Base-by-base conservation (phyloP, 768 basidiomycete species). In the Lactarius quietus region DNA sequence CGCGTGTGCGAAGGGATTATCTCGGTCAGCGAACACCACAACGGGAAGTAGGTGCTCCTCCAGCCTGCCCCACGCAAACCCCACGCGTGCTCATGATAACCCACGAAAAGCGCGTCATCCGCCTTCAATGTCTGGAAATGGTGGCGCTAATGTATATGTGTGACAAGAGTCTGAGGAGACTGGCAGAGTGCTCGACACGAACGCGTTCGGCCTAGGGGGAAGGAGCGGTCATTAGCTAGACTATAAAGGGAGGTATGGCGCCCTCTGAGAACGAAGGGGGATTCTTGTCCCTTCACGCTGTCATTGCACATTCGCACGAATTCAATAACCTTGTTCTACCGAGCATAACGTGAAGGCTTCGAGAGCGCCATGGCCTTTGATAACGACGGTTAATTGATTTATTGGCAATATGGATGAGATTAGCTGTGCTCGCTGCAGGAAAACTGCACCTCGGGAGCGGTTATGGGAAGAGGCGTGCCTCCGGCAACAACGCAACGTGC, bases 71-170 rank as follows among this genome's bases (percentile, higher is more conserved):
- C 65, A 66, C 61, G 65, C 61, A 57, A 62, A 54, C 33, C 48
- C 65, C 65, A 66, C 61, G 65, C 45, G 65, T 66, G 29, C 35
- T 59, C 48, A 62, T 45, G 39, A 58, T 62, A 36, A 41, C 65
- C 39, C 51, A 66, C 57, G 62, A 39, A 57, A 57, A n/a, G 57
- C 4, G 65, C 57, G 65, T 55, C 65, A 62, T 62, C 23, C n/a
- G 26, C 38, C 51, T 29, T 28, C 9, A 38, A 39, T 29, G 59
- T 14, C 43, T 51, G 45, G 48, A 41, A 54, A 53, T 39, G 17
- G 36, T 43, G 56, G 33, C 43, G 55, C 65, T 8, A 52, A 39
- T 41, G 65, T 57, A 28, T 53, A 55, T 36, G 65, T 58, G 56
- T 58, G 60, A 62, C 56, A 54, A 55, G 57, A 36, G 55, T 41